Conservation (phyloP, 1,139 yeast species). For the Geotrichum histeridarum region DNA sequence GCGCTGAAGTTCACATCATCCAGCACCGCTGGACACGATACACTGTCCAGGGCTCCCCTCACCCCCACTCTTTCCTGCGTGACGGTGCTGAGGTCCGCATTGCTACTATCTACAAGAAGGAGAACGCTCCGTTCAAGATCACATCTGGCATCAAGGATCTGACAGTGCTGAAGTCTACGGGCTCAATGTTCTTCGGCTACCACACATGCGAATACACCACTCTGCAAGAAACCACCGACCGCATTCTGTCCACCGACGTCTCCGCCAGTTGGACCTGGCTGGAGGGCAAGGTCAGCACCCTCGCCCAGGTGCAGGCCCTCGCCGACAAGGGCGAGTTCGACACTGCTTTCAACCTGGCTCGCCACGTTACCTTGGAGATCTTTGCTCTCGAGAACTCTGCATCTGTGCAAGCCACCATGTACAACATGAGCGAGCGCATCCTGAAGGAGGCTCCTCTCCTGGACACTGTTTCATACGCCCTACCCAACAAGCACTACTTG, state of each 20-base stretch:
- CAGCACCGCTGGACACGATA: slow-evolving; percentile 79
- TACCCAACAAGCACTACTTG: slow-evolving; percentile 90
- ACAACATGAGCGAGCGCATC: slow-evolving; percentile 76
- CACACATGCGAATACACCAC: slow-evolving; percentile 85
- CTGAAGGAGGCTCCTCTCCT: slow-evolving; percentile 54
- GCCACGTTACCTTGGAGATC: slow-evolving; percentile 63
- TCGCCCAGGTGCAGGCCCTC: slow-evolving; percentile 47
- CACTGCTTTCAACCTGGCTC: slow-evolving; percentile 53
- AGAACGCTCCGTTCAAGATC: slow-evolving; percentile 47
- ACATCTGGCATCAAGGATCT: slow-evolving; percentile 74
- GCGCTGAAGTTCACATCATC: slow-evolving; percentile 58
- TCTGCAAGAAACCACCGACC: slow-evolving; percentile 71
- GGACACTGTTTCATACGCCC: slow-evolving; percentile 59
- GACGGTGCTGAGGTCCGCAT: slow-evolving; percentile 79
- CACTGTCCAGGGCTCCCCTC: slow-evolving; percentile 64
- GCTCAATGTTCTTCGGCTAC: slow-evolving; percentile 87
- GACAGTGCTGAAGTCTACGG: slow-evolving; percentile 88
- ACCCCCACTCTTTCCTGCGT: slow-evolving; percentile 77
- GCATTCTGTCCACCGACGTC: slow-evolving; percentile 84
- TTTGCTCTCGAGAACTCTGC: slow-evolving; percentile 85
- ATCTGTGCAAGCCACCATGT: slow-evolving; percentile 94
- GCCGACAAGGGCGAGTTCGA: slow-evolving; percentile 64
- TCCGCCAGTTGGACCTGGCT: slow-evolving; percentile 71
- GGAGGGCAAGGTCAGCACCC: slow-evolving; percentile 46
- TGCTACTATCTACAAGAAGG: slow-evolving; percentile 47